Evolutionary conservation across 768 basidiomycete species (phyloP).

Genomic region (Pleurotus platypus): DNA sequence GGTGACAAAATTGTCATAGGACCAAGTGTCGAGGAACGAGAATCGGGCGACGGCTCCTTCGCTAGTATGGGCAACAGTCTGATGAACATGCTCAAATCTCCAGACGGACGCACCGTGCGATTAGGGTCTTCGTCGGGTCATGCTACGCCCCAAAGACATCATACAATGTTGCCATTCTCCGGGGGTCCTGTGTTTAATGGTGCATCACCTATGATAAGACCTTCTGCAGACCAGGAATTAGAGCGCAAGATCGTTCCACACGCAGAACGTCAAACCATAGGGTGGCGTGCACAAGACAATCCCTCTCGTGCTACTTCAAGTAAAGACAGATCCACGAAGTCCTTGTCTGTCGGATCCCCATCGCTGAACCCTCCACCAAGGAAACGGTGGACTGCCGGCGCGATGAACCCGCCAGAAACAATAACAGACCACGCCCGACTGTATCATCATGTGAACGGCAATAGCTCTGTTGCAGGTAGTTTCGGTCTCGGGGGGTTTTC

Average conservation of each 20-base stretch:
- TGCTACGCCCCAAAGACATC: slow-evolving; percentile 9
- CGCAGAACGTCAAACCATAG: slow-evolving; percentile 17
- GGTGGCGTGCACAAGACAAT: slow-evolving; percentile 32
- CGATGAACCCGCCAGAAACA: slow-evolving; percentile 14
- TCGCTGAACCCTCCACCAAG: slow-evolving; percentile 49
- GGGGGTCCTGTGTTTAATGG: slow-evolving; percentile 11
- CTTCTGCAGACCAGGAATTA: slow-evolving; percentile 18
- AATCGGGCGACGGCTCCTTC: slow-evolving; percentile 49
- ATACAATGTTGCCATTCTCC: slow-evolving; percentile 30
- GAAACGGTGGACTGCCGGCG: slow-evolving; percentile 40
- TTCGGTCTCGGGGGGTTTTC: slow-evolving; percentile 14
- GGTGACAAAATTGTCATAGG: neutral
- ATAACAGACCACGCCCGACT: slow-evolving; percentile 12
- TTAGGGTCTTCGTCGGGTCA: slow-evolving; percentile 1
- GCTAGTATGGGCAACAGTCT: slow-evolving; percentile 51
- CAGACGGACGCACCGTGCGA: neutral
- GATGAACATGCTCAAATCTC: slow-evolving; percentile 42
- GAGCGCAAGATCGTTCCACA: slow-evolving; percentile 29
- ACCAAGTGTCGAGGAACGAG: slow-evolving; percentile 22
- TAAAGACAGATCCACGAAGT: slow-evolving; percentile 22
- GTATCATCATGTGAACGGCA: slow-evolving; percentile 19
- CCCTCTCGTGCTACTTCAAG: slow-evolving; percentile 3
- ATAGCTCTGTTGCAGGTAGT: slow-evolving; percentile 12
- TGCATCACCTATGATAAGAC: slow-evolving; percentile 5
- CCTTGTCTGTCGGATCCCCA: slow-evolving; percentile 27